Evolutionary conservation across 108 stramenopile genomes (phyloP), one percentile per base, ranked within the genome.

Genomic region (Mediolabrus comicus): DNA sequence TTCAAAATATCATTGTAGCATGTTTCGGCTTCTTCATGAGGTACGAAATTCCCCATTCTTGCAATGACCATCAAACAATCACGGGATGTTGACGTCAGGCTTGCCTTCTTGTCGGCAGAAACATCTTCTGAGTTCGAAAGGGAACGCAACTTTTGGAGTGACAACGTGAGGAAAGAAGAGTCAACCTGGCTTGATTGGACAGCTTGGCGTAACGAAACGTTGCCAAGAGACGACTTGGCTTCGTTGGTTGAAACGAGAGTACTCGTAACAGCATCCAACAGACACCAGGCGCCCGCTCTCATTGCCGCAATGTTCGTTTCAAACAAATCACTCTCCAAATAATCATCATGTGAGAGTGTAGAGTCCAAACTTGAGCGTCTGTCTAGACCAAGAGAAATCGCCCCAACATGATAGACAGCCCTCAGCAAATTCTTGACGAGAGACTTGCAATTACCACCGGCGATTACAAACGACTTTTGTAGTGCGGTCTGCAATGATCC

Each of bases 251-350:
- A 38, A 52, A 51, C 30, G 29, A 82, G 60, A 41, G 70, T 77
- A 31, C 54, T 67, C 14, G 87, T 75, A 12, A 91, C 58, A 29
- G 87, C 88, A 58, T 94, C 87, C 36, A 91, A 67, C 17, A 94
- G 54, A 71, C 87, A 89, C 92, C 92, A 91, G 0, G 79, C 83
- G 14, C 90, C 89, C 16, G 60, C 57, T 55, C 81, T 54, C 60
- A 71, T 65, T 8, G 67, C 32, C 31, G 62, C 59, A 0, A 62
- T 65, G 26, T 59, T 60, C 2, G 10, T 34, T 22, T 61, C 43
- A 43, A 78, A 83, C 46, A 71, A 65, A 29, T 71, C 69, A 22
- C 28, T 13, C 29, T 65, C 65, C 26, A 65, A 49, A 16, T 59
- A 34, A 4, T 64, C 46, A 39, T 69, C 54, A 11, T 70, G 41